Evolutionary conservation across 768 basidiomycete genomes (phyloP).

Genomic region (Porpolomopsis calyptriformis): DNA sequence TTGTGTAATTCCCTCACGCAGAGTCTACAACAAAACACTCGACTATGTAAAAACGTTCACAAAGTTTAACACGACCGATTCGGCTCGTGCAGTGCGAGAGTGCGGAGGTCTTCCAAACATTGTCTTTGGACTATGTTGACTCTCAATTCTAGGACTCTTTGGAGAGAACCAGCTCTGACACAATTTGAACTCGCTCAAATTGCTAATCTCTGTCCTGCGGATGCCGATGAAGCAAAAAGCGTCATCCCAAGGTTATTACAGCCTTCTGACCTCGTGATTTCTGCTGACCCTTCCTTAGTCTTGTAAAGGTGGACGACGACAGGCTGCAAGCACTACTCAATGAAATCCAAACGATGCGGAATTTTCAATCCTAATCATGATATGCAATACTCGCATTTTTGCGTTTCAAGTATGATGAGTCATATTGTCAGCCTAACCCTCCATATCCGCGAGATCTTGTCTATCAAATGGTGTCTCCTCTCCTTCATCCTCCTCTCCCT

Average conservation of each 20-base stretch:
- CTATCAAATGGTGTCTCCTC: constrained; percentile 24
- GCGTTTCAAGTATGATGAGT: neutral
- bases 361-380: constrained; percentile 61
- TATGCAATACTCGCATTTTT: neutral
- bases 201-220: constrained; percentile 80
- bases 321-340: constrained; percentile 69
- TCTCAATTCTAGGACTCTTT: constrained; percentile 45
- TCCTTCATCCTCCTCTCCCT: constrained; percentile 23
- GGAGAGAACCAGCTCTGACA: constrained; percentile 68
- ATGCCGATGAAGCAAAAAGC: constrained; percentile 86
- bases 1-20: too few relatives aligned
- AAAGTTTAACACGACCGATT: constrained; percentile 80
- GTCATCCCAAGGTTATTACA: constrained; percentile 67
- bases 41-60: constrained; percentile 89
- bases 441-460: constrained; percentile 39
- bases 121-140: neutral
- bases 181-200: constrained; percentile 92
- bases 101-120: constrained; percentile 29
- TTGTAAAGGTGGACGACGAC: constrained; percentile 85
- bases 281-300: constrained; percentile 28
- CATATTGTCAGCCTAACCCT: constrained; percentile 27
- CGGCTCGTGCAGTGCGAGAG: constrained; percentile 81
- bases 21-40: constrained; percentile 87
- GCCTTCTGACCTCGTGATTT: too few relatives aligned
- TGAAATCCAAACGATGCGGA: constrained; percentile 84